Evolutionary conservation across 805 yeast genomes (phyloP).

Genomic region (Candida loeiensis): DNA sequence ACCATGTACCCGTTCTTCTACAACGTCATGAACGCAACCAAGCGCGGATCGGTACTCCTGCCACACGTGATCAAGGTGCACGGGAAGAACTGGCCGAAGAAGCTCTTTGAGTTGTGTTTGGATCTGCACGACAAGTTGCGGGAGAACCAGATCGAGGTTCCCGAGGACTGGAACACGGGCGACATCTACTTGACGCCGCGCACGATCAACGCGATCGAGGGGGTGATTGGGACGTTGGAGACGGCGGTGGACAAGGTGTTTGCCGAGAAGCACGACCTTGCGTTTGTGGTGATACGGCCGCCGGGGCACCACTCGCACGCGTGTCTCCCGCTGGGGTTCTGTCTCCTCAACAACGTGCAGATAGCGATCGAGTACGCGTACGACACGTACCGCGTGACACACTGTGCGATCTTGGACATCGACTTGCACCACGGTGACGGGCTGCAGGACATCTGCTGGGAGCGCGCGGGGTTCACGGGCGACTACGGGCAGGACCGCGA

Average conservation of each 20-base stretch:
- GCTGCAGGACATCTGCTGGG: conserved; percentile 82
- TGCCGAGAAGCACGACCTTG: conserved; percentile 33
- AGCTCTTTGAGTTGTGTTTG: conserved; percentile 53
- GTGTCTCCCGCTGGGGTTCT: conserved; percentile 80
- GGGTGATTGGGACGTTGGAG: conserved; percentile 75
- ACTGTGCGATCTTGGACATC: conserved; percentile 77
- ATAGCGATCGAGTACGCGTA: conserved; percentile 76
- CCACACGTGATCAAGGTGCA: conserved; percentile 68
- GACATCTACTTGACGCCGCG: conserved; percentile 70
- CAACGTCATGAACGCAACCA: conserved; percentile 45
- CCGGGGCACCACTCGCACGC: conserved; percentile 90
- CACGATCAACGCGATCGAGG: conserved; percentile 68
- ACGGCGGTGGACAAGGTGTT: conserved; percentile 55
- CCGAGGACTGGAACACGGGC: conserved; percentile 78
- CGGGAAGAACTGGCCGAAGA: conserved; percentile 69
- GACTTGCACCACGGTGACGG: conserved; percentile 92
- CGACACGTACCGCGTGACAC: conserved; percentile 60
- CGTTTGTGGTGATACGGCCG: conserved; percentile 70
- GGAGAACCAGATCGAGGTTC: conserved; percentile 63
- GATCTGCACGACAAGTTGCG: conserved; percentile 54
- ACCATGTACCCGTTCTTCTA: conserved; percentile 63
- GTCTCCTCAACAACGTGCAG: conserved; percentile 77
- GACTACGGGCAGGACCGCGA: conserved; percentile 46
- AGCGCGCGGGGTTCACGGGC: conserved; percentile 57
- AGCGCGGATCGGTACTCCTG: conserved; percentile 46